Conservation (phyloP, 352 stramenopile genomes). For the Globisporangium splendens region DNA sequence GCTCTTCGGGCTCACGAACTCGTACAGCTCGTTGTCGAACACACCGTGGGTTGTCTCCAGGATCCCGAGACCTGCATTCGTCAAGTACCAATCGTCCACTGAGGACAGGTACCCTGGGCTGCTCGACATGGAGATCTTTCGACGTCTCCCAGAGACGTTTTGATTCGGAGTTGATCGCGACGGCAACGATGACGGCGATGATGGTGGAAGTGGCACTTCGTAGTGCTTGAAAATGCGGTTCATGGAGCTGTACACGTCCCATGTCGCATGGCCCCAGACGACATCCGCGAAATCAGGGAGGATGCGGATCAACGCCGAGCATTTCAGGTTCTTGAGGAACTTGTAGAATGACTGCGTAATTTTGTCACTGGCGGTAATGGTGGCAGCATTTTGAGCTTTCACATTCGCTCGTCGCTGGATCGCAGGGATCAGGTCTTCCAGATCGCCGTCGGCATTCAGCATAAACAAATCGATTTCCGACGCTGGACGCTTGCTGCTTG, state of each 20-base stretch:
- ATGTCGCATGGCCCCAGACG: constrained; percentile 67
- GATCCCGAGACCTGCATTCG: constrained; percentile 37
- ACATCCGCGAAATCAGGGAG: constrained; percentile 53
- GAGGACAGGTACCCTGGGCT: constrained; percentile 75
- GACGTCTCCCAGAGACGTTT: constrained; percentile 5
- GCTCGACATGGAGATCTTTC: constrained; percentile 68
- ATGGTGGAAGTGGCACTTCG: constrained; percentile 41
- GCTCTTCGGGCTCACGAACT: constrained; percentile 36
- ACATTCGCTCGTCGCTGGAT: constrained; percentile 16
- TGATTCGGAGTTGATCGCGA: too few relatives aligned
- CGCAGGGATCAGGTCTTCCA: constrained; percentile 47
- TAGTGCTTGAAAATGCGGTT: constrained; percentile 83
- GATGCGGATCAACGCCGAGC: constrained; percentile 71
- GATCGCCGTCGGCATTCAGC: constrained; percentile 51
- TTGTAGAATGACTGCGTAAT: constrained; percentile 31
- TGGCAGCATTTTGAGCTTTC: too few relatives aligned
- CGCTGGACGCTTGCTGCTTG: constrained; percentile 13
- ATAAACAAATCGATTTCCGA: constrained; percentile 46
- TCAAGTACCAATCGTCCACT: constrained; percentile 82
- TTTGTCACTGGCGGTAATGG: background rate
- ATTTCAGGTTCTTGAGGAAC: constrained; percentile 60
- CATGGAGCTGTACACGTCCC: constrained; percentile 69
- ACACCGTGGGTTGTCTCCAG: constrained; percentile 76
- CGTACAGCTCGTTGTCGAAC: constrained; percentile 52
- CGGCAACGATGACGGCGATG: background rate